Evolutionary conservation across 176 grass and related monocot genomes (phyloP).

Genomic region (Thinopyrum elongatum): DNA sequence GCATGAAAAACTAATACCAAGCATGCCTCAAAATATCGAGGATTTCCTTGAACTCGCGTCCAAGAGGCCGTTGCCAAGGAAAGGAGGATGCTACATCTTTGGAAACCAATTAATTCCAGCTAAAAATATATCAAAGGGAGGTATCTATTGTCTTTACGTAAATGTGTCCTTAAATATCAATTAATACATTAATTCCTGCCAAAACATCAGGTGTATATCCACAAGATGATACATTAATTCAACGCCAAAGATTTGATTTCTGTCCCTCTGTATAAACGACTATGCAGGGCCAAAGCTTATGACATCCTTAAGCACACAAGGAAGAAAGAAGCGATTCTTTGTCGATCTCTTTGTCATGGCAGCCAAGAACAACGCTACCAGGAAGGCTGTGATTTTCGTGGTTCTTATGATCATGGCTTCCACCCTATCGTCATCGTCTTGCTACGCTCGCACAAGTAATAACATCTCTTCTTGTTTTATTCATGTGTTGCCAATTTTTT

Average conservation of each 20-base stretch:
- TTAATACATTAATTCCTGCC: too few species aligned
- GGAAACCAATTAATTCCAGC: too few species aligned
- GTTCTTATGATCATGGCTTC: not conserved
- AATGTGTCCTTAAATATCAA: too few species aligned
- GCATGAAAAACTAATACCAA: too few species aligned
- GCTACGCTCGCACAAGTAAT: not conserved
- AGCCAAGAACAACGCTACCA: not conserved
- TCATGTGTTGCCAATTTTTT: not conserved
- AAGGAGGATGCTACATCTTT: too few species aligned
- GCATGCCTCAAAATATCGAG: too few species aligned
- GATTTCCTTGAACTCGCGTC: too few species aligned
- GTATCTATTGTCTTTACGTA: too few species aligned
- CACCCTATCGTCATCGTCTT: not conserved
- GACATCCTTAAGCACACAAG: not conserved
- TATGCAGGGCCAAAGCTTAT: not conserved
- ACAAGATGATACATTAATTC: not conserved
- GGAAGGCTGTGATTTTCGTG: not conserved
- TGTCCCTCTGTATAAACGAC: not conserved
- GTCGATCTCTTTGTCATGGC: not conserved
- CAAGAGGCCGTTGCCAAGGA: too few species aligned
- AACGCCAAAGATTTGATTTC: not conserved
- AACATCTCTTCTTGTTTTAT: not conserved
- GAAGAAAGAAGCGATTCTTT: not conserved
- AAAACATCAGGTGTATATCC: too few species aligned
- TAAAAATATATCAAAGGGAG: too few species aligned